These are phyloP conservation scores for Fraxinus baroniana DNA, from an alignment of 305 asterid species.

Conservation along the genomic window DNA sequence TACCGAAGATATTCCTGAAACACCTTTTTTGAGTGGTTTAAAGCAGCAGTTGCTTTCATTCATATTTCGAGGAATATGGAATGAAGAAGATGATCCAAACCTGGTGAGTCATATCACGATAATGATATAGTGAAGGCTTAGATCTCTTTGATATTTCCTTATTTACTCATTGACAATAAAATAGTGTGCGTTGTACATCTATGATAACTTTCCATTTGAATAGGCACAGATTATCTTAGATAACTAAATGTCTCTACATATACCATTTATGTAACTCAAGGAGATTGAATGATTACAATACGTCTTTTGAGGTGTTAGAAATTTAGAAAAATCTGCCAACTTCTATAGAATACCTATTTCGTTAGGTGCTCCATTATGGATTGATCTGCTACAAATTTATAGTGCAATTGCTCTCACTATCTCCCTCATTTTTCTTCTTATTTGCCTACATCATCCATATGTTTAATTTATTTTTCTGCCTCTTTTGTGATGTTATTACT, in stretches of 20 bases:
- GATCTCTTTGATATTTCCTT: background rate
- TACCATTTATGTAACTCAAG: background rate
- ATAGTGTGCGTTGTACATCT: background rate
- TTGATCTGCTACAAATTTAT: background rate
- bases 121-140: slow-evolving; percentile 5
- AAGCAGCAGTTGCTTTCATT: slow-evolving; percentile 93
- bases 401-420: background rate
- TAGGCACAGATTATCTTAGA: background rate
- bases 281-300: background rate
- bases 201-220: background rate
- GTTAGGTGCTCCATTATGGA: background rate
- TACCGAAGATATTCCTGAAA: slow-evolving; percentile 39
- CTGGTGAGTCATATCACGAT: slow-evolving; percentile 48
- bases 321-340: background rate
- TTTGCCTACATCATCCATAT: background rate
- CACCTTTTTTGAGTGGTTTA: slow-evolving; percentile 68
- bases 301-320: background rate
- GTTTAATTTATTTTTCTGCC: background rate
- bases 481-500: background rate
- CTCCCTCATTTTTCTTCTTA: background rate
- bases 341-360: background rate
- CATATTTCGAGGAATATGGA: slow-evolving; percentile 86
- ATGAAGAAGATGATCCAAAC: slow-evolving; percentile 78
- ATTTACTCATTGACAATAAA: background rate
- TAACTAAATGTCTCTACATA: background rate